Evolutionary conservation across 371 early-diverging fungal genomes (phyloP), one percentile per base, ranked within the genome.

Genomic region (Rhizopus arrhizus): DNA sequence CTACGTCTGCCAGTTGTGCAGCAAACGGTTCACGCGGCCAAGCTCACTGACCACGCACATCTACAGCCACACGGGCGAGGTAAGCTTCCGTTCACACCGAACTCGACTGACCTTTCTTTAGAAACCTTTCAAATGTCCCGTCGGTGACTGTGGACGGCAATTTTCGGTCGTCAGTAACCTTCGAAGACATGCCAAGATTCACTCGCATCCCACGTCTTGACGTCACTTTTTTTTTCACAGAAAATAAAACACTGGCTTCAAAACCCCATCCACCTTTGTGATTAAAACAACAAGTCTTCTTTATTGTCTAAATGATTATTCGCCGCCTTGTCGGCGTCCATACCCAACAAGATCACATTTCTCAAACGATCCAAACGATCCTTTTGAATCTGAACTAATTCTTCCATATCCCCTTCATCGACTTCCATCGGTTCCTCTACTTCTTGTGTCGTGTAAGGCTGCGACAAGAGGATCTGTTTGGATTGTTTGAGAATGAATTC

Each of bases 51-150:
- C 78, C n/a, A 85, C 85, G 13, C 88, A 88, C 61, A 73, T 79
- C 61, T 74, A 82, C 64, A 84, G 85, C 40, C 88, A 88, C 53
- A 86, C 88, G 22, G 86, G 86, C 53, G 78, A 81, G 47, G 76
- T 76, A 73, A 65, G 46, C 11, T 29, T 22, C 22, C 2, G 22
- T 1, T 22, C 22, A 1, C 1, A 22, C 22, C 22, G 22, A 22
- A 22, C 22, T 22, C 22, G 22, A 53, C 15, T 32, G 8, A 47
- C 5, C 5, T 56, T 4, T 16, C 28, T 35, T 10, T 55, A 72
- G 69, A 72, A 72, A 66, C 73, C 73, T 16, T 69, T 63, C 15
- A 61, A 64, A 55, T 72, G 73, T 50, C 42, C 51, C 15, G 66
- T 69, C 1, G 58, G 59, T 33, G 69, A 66, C 10, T 72, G 73